These are phyloP conservation scores for Ogataea haglerorum DNA, from an alignment of 805 yeast genomes.

Conservation along the genomic window DNA sequence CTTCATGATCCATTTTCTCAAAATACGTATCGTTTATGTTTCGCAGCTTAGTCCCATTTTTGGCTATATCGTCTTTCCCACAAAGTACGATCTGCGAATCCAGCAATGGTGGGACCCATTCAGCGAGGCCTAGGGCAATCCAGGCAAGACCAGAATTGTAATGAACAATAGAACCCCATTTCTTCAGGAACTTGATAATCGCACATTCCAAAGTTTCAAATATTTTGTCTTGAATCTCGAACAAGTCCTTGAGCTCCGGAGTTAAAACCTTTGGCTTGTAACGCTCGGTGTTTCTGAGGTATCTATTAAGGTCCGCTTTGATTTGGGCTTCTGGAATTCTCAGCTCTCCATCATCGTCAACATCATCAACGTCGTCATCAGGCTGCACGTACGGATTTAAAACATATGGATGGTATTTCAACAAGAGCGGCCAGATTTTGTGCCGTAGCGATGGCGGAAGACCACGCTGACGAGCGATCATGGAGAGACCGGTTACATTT, in stretches of 20 bases:
- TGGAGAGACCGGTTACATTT: conserved; percentile 74
- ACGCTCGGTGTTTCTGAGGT: conserved; percentile 45
- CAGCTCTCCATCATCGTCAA: conserved; percentile 22
- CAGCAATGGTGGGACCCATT: conserved; percentile 75
- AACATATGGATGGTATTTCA: conserved; percentile 84
- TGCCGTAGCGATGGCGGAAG: conserved; percentile 79
- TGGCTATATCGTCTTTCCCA: conserved; percentile 47
- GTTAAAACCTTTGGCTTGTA: conserved; percentile 31
- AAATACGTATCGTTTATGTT: conserved; percentile 32
- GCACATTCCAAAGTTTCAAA: conserved; percentile 56
- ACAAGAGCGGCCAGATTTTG: conserved; percentile 78
- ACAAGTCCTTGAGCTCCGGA: conserved; percentile 33
- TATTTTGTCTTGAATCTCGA: conserved; percentile 48
- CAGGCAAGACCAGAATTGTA: conserved; percentile 83
- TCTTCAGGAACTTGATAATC: conserved; percentile 57
- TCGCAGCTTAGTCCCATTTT: conserved; percentile 35
- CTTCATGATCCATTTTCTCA: conserved; percentile 27
- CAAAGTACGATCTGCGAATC: conserved; percentile 51
- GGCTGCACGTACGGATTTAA: conserved; percentile 68
- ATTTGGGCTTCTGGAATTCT: conserved; percentile 37
- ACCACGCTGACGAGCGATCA: conserved; percentile 78
- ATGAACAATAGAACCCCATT: conserved; percentile 76
- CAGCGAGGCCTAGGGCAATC: conserved; percentile 85
- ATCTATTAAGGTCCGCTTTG: conserved; percentile 56
- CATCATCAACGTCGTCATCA: conserved; percentile 42